Evolutionary conservation across 345 rosid genomes (phyloP), one percentile per base, ranked within the genome.

Genomic region (Capsella bursapastoris): DNA sequence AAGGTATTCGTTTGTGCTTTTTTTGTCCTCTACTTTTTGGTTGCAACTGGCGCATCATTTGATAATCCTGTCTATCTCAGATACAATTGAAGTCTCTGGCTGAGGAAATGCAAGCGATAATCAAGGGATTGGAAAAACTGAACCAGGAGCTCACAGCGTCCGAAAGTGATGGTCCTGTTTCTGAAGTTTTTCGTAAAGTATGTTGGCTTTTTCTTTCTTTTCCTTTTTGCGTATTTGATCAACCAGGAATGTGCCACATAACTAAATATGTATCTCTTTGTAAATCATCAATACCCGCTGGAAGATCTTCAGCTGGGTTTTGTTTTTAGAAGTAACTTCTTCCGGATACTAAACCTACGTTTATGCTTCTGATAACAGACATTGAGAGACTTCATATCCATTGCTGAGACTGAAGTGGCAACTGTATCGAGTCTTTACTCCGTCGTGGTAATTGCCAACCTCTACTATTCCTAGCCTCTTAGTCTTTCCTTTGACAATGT

Each of bases 101-200:
- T 8, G 99, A 92, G 75, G 99, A 96, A 89, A 96, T 96, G 99
- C 97, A 92, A 83, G 98, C 98, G 64, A 88, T 96, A 68, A 89
- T 82, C 78, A 96, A 90, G 86, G 99, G 98, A 63, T 79, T 96
- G 77, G 98, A 92, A 74, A 96, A 92, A 84, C 83, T 96, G 55
- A 88, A 87, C 70, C 98, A 90, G 84, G 99, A 96, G 83, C 84
- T 92, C 50, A 72, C 35, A 52, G 94, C 94, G 60, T 96, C 97
- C 22, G 97, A 89, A 81, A 86, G 83, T 79, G 99, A 96, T 53
- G 99, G 99, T 71, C 97, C 93, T 53, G 93, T 96, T 5, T 96
- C 99, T 18, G 97, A 88, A 45, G 87, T 89, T 82, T 96, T 96
- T 62, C 77, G 85, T 12, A 87, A 89, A 90, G 99, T 89, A 85